phyloP scores from a whole-genome alignment of 2,329 filamentous ascomycete species.

The Lachnellula cervina region DNA sequence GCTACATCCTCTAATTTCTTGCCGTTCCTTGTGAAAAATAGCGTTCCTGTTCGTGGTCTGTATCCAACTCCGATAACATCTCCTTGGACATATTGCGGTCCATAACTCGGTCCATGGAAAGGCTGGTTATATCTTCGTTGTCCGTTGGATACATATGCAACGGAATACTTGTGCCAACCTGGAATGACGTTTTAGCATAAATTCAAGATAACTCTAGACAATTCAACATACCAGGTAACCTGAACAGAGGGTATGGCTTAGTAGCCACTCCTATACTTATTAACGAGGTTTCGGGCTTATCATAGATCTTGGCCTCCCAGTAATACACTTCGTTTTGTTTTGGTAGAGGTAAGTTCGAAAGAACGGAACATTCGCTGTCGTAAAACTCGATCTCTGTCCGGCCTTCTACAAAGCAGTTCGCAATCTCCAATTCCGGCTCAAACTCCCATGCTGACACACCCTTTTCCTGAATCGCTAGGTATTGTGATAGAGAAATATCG shows the following conservation, averaged over 20 bases:
- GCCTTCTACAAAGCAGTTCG: conserved; percentile 96
- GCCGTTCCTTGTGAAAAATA: conserved; percentile 98
- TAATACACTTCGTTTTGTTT: conserved; percentile 99
- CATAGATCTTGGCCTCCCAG: conserved; percentile 98
- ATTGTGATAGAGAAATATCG: conserved; percentile 96
- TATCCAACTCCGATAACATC: conserved; percentile 97
- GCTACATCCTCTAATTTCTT: conserved; percentile 94
- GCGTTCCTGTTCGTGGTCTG: conserved; percentile 83
- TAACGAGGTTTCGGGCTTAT: conserved; percentile 84
- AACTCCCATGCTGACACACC: conserved; percentile 99
- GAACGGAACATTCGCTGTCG: conserved; percentile 91
- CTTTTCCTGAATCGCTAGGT: conserved; percentile 97
- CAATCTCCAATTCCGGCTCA: conserved; percentile 96
- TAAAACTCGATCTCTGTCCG: conserved; percentile 99
- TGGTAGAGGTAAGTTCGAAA: conserved; percentile 78
- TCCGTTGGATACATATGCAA: conserved; percentile 86
- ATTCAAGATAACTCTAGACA: not conserved
- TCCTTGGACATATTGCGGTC: conserved; percentile 80
- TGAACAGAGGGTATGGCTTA: conserved; percentile 93
- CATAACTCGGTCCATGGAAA: conserved; percentile 75
- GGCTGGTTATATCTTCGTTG: conserved; percentile 89
- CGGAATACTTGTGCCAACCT: conserved; percentile 90
- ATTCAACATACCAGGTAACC: conserved; percentile 70
- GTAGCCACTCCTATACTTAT: conserved; percentile 92
- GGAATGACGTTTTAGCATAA: conserved; percentile 11